Evolutionary conservation across 106 monocot species (phyloP), one percentile per base, ranked within the genome.

Genomic region (Hemerocallis citrina): DNA sequence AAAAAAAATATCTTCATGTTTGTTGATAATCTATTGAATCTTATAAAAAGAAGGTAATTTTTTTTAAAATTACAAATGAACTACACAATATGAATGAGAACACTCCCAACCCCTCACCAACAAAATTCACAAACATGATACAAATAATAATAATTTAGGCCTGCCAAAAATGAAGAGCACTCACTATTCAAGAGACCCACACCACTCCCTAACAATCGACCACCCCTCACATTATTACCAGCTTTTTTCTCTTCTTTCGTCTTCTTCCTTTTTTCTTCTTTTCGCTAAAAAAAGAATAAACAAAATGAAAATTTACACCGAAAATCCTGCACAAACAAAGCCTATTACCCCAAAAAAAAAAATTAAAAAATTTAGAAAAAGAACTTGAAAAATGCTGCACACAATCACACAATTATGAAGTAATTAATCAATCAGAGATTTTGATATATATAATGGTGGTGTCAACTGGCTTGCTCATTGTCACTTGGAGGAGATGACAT

Each of bases 401-500:
- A 54, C 54, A 54, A 28, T 54, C 25, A 30, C 54, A 29, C 54
- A 12, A 54, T 10, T 54, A n/a, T n/a, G n/a, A 54, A 29, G 30
- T 29, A 54, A 13, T 29, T 25, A 29, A 54, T 31, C 12, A 25
- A 16, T 19, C 54, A 28, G n/a, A n/a, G n/a, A n/a, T n/a, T n/a
- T n/a, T n/a, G n/a, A n/a, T n/a, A n/a, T n/a, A n/a, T n/a, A n/a
- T n/a, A n/a, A n/a, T n/a, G n/a, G n/a, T n/a, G n/a, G n/a, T n/a
- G n/a, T n/a, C n/a, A n/a, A n/a, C n/a, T n/a, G n/a, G n/a, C n/a
- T n/a, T n/a, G n/a, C n/a, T n/a, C 17, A 16, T 34, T 33, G 33
- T 56, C 56, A 56, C 56, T 56, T 8, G 7, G 32, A 9, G 59
- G 13, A 24, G 39, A 11, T 64, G 57, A 61, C 58, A 73, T 88